These are phyloP conservation scores for Balakata baccata DNA, from an alignment of 345 rosid species.

Conservation along the genomic window DNA sequence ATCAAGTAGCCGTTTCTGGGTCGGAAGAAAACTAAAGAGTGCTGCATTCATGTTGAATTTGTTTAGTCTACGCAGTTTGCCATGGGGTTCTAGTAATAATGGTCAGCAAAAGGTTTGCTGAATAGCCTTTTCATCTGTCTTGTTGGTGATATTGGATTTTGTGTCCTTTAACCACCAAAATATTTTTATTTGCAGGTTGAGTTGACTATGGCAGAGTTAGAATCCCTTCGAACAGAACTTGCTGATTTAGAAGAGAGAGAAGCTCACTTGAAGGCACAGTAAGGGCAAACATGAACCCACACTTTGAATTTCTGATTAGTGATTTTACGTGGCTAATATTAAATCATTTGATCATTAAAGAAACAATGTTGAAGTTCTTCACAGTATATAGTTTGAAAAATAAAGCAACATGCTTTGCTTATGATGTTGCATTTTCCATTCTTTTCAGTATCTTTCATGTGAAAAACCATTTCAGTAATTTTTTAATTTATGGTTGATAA, in stretches of 20 bases:
- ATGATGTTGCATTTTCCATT: neutral
- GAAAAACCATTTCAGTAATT: neutral
- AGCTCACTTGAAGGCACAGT: slow-evolving; percentile 87
- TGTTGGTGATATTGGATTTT: slow-evolving; percentile 11
- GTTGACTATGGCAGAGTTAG: slow-evolving; percentile 67
- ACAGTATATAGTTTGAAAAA: neutral
- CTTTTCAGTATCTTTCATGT: slow-evolving; percentile 1
- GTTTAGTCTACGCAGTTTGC: slow-evolving; percentile 64
- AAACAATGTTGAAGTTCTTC: neutral
- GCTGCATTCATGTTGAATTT: slow-evolving; percentile 72
- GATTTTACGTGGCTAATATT: neutral
- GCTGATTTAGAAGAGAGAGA: slow-evolving; percentile 86
- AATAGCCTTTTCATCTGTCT: slow-evolving; percentile 12
- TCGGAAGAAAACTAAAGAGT: slow-evolving; percentile 46
- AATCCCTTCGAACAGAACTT: slow-evolving; percentile 73
- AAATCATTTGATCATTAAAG: neutral
- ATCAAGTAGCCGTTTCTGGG: slow-evolving; percentile 39
- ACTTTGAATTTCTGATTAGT: neutral
- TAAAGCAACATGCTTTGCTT: neutral
- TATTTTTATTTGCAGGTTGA: slow-evolving; percentile 49
- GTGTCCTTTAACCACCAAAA: slow-evolving; percentile 11
- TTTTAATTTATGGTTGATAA: neutral
- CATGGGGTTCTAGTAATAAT: slow-evolving; percentile 59
- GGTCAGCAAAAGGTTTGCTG: slow-evolving; percentile 72
- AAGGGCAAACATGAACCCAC: slow-evolving; percentile 31